Percentiles rank a stretch among this genome's conserved stretches.
Conservation (phyloP, 2,329 filamentous ascomycete genomes). For the Blastomyces parvus region DNA sequence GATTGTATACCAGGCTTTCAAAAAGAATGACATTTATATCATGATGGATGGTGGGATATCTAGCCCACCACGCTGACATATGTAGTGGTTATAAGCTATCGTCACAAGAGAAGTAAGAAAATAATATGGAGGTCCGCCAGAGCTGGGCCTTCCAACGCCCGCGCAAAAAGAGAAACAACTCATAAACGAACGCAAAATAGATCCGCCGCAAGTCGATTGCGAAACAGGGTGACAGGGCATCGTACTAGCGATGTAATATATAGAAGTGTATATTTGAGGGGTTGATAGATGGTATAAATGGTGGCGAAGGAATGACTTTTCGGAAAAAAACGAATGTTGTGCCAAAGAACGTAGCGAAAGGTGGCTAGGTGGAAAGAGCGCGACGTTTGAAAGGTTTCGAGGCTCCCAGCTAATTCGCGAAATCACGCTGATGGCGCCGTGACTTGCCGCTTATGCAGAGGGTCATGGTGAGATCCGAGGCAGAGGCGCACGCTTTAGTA, state of each 20-base stretch:
- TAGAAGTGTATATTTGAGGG: neutral
- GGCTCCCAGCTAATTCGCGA: neutral
- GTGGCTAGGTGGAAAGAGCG: neutral
- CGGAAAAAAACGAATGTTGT: neutral
- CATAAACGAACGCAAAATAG: neutral
- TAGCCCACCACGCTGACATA: neutral
- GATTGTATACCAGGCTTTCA: neutral
- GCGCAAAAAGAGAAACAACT: neutral
- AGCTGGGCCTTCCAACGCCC: neutral
- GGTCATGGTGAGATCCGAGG: conserved; percentile 26
- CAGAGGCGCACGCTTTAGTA: conserved; percentile 33
- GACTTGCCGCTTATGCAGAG: conserved; percentile 21
- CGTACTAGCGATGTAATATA: neutral
- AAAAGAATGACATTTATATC: neutral
- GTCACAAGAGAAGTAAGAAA: neutral
- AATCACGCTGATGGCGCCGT: neutral
- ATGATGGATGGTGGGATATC: neutral
- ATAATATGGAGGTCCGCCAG: neutral
- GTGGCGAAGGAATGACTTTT: neutral
- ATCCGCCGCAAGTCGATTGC: neutral
- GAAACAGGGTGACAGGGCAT: neutral
- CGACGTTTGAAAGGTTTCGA: neutral
- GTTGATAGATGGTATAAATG: neutral
- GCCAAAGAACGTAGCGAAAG: neutral
- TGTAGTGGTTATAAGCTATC: neutral